These are phyloP conservation scores for Tetrapisispora fleetii DNA, from an alignment of 805 yeast species.

Conservation along the genomic window DNA sequence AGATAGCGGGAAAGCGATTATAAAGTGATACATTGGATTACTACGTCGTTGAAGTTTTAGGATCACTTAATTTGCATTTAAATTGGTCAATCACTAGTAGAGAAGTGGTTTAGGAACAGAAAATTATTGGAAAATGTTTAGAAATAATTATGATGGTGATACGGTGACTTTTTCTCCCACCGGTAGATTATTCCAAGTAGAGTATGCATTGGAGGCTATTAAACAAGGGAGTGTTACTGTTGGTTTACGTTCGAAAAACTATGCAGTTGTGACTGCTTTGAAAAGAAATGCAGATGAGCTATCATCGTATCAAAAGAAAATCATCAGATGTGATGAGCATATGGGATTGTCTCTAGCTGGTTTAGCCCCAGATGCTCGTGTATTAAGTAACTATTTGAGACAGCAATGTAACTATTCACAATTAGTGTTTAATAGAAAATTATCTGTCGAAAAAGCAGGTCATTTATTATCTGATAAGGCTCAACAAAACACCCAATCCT, in stretches of 20 bases:
- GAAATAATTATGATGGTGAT: slow-evolving; percentile 98
- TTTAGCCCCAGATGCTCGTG: slow-evolving; percentile 96
- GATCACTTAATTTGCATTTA: too few relatives aligned
- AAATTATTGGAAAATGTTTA: slow-evolving; percentile 42
- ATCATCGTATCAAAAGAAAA: slow-evolving; percentile 92
- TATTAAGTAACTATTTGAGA: slow-evolving; percentile 77
- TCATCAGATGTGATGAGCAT: slow-evolving; percentile 85
- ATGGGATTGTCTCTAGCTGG: slow-evolving; percentile 95
- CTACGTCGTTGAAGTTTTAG: too few relatives aligned
- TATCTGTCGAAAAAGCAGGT: slow-evolving; percentile 76
- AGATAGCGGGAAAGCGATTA: too few relatives aligned
- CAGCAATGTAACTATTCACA: slow-evolving; percentile 85
- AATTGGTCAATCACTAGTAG: too few relatives aligned
- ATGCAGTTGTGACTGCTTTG: slow-evolving; percentile 87
- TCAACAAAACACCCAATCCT: slow-evolving; percentile 89
- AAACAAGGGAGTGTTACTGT: slow-evolving; percentile 98
- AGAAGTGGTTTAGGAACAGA: too few relatives aligned
- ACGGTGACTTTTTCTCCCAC: slow-evolving; percentile 98
- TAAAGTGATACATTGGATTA: too few relatives aligned
- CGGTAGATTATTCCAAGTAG: slow-evolving; percentile 95
- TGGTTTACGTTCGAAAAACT: slow-evolving; percentile 76
- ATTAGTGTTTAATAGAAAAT: slow-evolving; percentile 76
- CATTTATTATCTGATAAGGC: slow-evolving; percentile 90
- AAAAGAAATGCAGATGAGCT: slow-evolving; percentile 96
- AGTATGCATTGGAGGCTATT: slow-evolving; percentile 94